Base-by-base conservation (phyloP, 192 early-diverging fungal genomes). In the Coemansia sp. region DNA sequence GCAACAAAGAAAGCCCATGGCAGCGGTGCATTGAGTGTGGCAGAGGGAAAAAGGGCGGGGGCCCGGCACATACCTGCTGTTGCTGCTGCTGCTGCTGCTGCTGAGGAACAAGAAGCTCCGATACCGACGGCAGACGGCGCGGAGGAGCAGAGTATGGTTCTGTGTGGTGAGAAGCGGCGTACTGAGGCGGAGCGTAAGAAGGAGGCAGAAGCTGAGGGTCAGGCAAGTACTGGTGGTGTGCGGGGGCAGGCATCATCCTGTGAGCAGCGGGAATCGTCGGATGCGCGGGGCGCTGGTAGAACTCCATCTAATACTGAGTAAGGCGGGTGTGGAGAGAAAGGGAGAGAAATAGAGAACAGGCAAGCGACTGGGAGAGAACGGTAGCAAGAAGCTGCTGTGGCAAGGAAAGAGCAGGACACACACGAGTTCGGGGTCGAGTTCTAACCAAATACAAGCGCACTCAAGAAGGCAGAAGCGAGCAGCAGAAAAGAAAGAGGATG, bases 201-300 rank as follows among this genome's bases (percentile, higher is more conserved):
- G 32, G 32, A 4, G 7, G 55, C 63, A 20, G 66, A 25, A 53
- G 70, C 49, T 61, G 72, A 37, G 69, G 38, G 53, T 70, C 65
- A 59, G 61, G 17, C 39, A 63, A 53, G 57, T 72, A 72, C 44
- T 51, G 61, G 70, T 76, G 63, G 70, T 76, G 74, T 25, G 79
- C 51, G 53, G 66, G 55, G 45, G 70, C 17, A 12, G 74, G 42
- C 25, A 71, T 75, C 67, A 61, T 65, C 38, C 67, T 67, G 51
- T 81, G 70, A 13, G 72, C 64, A 8, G 63, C 57, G 20, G 72
- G 45, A 66, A 68, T 61, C n/a, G 69, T 39, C 19, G 63, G 45
- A 51, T 74, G 77, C 68, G 77, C 62, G 74, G 79, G 74, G 70
- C 68, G 79, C 70, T 81, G 79, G 10, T 74, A 81, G 63, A 81